phyloP scores from a whole-genome alignment of 2,329 filamentous ascomycete genomes.

The Aphanoascus verrucosus region DNA sequence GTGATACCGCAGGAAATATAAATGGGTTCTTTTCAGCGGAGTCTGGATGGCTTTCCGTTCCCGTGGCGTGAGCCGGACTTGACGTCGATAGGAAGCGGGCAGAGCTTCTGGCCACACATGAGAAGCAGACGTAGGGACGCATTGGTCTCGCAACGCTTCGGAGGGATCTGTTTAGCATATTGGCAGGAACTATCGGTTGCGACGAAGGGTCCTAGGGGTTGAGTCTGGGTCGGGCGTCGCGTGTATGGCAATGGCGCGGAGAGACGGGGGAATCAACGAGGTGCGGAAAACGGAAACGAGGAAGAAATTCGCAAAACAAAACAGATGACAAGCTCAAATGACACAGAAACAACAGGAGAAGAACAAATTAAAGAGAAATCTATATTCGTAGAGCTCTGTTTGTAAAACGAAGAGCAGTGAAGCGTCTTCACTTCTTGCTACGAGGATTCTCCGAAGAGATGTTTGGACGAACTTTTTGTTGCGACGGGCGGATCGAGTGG shows the following conservation, averaged over 20 bases:
- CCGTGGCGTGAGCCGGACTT: not conserved
- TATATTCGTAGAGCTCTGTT: not conserved
- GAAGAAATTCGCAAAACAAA: not conserved
- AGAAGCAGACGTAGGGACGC: conserved; percentile 28
- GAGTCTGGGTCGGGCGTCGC: too few relatives aligned
- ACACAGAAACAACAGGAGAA: not conserved
- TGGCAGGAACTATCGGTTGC: not conserved
- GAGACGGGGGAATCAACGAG: not conserved
- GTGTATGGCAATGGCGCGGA: not conserved
- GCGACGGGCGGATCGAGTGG: not conserved
- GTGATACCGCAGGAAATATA: not conserved
- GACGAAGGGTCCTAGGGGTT: not conserved
- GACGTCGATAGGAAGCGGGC: not conserved
- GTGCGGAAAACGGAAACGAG: not conserved
- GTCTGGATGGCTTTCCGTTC: not conserved
- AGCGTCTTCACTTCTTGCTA: too few relatives aligned
- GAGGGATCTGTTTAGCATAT: conserved; percentile 31
- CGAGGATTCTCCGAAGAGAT: not conserved
- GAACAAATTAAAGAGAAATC: not conserved
- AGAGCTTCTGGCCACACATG: conserved; percentile 19
- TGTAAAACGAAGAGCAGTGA: too few relatives aligned
- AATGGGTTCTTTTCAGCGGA: not conserved
- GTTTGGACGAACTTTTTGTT: not conserved
- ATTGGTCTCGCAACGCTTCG: conserved; percentile 29
- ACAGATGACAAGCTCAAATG: not conserved